phyloP scores from a whole-genome alignment of 148 eudicot genomes.

The Beta vulgaris region DNA sequence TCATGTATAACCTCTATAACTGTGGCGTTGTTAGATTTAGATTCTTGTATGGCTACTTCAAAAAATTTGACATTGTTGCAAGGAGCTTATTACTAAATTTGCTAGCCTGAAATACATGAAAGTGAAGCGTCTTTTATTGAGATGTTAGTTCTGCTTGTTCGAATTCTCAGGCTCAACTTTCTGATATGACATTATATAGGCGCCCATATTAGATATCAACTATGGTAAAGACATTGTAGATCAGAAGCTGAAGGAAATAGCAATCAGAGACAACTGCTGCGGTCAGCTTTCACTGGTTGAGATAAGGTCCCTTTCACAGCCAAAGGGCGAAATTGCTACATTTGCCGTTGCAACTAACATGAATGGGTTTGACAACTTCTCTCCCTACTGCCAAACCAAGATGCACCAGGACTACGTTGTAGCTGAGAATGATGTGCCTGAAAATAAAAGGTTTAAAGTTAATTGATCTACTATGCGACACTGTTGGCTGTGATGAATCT shows the following conservation, averaged over 20 bases:
- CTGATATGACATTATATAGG: constrained; percentile 17
- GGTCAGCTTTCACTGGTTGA: constrained; percentile 42
- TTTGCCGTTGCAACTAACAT: constrained; percentile 45
- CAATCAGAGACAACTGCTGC: constrained; percentile 35
- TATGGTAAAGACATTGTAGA: constrained; percentile 33
- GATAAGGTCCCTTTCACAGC: constrained; percentile 25
- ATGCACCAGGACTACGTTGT: not conserved
- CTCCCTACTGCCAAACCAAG: constrained; percentile 1
- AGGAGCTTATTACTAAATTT: too few relatives aligned
- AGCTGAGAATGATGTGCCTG: constrained; percentile 11
- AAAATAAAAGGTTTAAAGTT: too few relatives aligned
- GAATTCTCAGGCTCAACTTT: not conserved
- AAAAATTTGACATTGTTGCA: too few relatives aligned
- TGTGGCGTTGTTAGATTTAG: too few relatives aligned
- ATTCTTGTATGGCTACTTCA: too few relatives aligned
- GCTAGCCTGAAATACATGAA: too few relatives aligned
- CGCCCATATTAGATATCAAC: constrained; percentile 22
- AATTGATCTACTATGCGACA: too few relatives aligned
- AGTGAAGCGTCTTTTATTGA: too few relatives aligned
- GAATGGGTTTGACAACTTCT: constrained; percentile 16
- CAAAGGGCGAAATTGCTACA: constrained; percentile 30
- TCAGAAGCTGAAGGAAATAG: constrained; percentile 39
- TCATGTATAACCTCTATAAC: too few relatives aligned
- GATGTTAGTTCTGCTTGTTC: too few relatives aligned
- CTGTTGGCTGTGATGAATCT: too few relatives aligned